phyloP scores from a whole-genome alignment of 2,329 filamentous ascomycete genomes.

The Metarhizium anisopliae region DNA sequence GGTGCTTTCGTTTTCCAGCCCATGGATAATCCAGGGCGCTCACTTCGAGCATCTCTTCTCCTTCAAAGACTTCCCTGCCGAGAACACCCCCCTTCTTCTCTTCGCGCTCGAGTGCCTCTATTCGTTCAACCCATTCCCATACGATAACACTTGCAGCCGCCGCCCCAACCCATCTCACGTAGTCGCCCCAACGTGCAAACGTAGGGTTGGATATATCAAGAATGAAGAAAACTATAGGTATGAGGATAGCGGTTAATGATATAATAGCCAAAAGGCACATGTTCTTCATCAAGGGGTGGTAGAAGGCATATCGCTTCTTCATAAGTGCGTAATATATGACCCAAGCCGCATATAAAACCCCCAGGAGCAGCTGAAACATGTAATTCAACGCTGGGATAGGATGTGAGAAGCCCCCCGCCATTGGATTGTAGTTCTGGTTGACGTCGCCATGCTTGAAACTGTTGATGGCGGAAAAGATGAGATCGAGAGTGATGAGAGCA shows the following conservation, averaged over 20 bases:
- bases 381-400: conserved; percentile 88
- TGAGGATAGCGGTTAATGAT: conserved; percentile 72
- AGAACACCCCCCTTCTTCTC: conserved; percentile 91
- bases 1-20: conserved; percentile 29
- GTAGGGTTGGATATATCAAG: conserved; percentile 79
- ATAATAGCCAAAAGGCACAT: conserved; percentile 73
- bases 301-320: conserved; percentile 85
- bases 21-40: conserved; percentile 42
- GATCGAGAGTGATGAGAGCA: conserved; percentile 81
- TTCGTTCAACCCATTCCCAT: conserved; percentile 96
- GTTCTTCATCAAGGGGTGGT: conserved; percentile 83
- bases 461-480: conserved; percentile 85
- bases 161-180: conserved; percentile 92
- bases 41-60: conserved; percentile 79
- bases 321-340: conserved; percentile 90
- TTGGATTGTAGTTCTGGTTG: conserved; percentile 36
- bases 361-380: conserved; percentile 79
- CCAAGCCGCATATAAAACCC: conserved; percentile 84
- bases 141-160: conserved; percentile 93
- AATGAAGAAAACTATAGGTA: conserved; percentile 89
- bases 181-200: conserved; percentile 88
- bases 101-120: conserved; percentile 84
- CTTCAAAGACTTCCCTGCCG: conserved; percentile 84
- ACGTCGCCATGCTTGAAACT: conserved; percentile 55
- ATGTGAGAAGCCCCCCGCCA: conserved; percentile 72